phyloP scores from a whole-genome alignment of 2,329 filamentous ascomycete species.

The Ramichloridium luteum region DNA sequence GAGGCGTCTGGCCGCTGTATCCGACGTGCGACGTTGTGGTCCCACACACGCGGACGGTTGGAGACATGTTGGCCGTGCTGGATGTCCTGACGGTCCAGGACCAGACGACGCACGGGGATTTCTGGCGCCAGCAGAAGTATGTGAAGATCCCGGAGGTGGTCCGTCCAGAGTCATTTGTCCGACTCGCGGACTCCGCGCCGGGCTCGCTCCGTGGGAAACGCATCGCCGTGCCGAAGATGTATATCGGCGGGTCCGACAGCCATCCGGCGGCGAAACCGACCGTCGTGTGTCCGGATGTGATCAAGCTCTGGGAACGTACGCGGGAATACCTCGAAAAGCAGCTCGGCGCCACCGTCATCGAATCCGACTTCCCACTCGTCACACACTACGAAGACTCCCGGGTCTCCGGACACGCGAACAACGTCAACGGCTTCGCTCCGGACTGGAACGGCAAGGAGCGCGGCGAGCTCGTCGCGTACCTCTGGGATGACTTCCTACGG shows the following conservation, averaged over 20 bases:
- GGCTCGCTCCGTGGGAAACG: slow-evolving; percentile 32
- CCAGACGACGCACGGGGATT: slow-evolving; percentile 33
- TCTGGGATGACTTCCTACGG: slow-evolving; percentile 41
- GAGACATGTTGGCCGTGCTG: slow-evolving; percentile 39
- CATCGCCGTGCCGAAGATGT: slow-evolving; percentile 41
- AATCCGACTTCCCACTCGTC: slow-evolving; percentile 36
- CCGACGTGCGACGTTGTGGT: slow-evolving; percentile 45
- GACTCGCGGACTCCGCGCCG: slow-evolving; percentile 18
- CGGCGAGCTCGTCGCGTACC: slow-evolving; percentile 37
- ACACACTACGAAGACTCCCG: slow-evolving; percentile 35
- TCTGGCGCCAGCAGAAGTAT: slow-evolving; percentile 42
- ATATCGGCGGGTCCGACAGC: slow-evolving; percentile 33
- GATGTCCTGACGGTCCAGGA: slow-evolving; percentile 38
- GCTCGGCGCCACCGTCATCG: slow-evolving; percentile 32
- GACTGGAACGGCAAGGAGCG: slow-evolving; percentile 38
- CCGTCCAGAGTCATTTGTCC: slow-evolving; percentile 25
- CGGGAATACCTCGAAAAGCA: slow-evolving; percentile 27
- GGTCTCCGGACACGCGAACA: slow-evolving; percentile 26
- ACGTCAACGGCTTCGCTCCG: slow-evolving; percentile 31
- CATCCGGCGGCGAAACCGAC: slow-evolving; percentile 24
- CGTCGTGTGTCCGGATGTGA: slow-evolving; percentile 27
- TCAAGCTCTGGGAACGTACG: slow-evolving; percentile 27
- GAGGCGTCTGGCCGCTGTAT: slow-evolving; percentile 44
- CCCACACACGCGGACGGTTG: slow-evolving; percentile 40
- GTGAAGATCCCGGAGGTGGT: slow-evolving; percentile 30